Percentiles rank a stretch among this genome's conserved stretches.
Conservation (phyloP, 495 filamentous ascomycete genomes). For the Jackrogersella minutella region DNA sequence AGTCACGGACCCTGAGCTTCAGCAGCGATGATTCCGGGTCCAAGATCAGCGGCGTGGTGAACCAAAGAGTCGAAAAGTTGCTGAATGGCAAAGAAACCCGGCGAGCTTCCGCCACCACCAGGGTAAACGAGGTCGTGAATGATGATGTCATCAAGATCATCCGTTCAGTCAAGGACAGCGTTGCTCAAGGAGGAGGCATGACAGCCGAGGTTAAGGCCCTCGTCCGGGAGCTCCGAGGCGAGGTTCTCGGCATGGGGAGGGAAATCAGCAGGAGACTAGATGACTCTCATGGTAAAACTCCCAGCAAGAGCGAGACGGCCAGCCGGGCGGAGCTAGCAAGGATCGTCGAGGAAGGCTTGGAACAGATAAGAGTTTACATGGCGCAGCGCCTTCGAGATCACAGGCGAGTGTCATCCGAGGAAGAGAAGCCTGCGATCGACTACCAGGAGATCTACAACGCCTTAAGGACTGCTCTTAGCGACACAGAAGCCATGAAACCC, state of each 20-base stretch:
- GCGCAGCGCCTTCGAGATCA: conserved; percentile 76
- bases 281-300: conserved; percentile 61
- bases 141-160: conserved; percentile 82
- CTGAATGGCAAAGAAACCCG: conserved; percentile 48
- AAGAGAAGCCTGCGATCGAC: conserved; percentile 62
- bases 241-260: conserved; percentile 92
- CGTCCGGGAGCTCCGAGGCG: conserved; percentile 86
- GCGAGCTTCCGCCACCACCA: conserved; percentile 42
- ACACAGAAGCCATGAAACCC: conserved; percentile 62
- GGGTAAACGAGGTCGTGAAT: conserved; percentile 55
- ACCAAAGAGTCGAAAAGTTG: conserved; percentile 47
- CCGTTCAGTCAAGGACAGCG: conserved; percentile 83
- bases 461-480: conserved; percentile 77
- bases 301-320: conserved; percentile 59
- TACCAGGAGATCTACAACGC: conserved; percentile 82
- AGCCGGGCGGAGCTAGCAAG: conserved; percentile 74
- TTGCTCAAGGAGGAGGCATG: conserved; percentile 82
- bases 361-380: conserved; percentile 82
- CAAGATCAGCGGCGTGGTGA: conserved; percentile 51
- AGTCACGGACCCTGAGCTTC: conserved; percentile 56
- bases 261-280: conserved; percentile 87
- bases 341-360: conserved; percentile 80
- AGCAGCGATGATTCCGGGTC: conserved; percentile 50
- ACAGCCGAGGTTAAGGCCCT: conserved; percentile 90
- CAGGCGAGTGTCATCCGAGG: conserved; percentile 67